Percentiles rank a stretch among this genome's conserved stretches.
Evolutionary conservation across 169 alveolate species (phyloP).

Genomic region (Hammondia hammondi): DNA sequence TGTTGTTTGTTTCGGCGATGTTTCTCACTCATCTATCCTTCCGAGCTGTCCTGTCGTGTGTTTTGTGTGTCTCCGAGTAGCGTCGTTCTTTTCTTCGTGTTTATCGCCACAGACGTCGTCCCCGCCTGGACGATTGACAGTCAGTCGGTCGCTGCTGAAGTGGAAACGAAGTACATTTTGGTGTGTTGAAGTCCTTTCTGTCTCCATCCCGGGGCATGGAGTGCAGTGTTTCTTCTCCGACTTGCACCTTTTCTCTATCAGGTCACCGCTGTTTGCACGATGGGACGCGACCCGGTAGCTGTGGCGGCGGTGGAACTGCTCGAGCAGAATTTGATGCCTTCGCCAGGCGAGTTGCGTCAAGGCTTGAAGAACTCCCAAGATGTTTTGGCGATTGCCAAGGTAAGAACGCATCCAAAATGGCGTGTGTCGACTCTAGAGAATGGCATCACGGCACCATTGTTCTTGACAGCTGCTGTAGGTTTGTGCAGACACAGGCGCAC

Average conservation of each 20-base stretch:
- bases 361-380: constrained; percentile 62
- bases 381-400: constrained; percentile 50
- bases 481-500: too few relatives aligned
- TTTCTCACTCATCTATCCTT: too few relatives aligned
- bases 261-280: constrained; percentile 68
- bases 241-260: not conserved
- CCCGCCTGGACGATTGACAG: too few relatives aligned
- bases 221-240: not conserved
- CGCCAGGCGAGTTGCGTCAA: constrained; percentile 62
- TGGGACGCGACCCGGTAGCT: constrained; percentile 68
- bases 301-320: constrained; percentile 61
- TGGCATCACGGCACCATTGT: too few relatives aligned
- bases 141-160: too few relatives aligned
- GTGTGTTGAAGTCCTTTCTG: not conserved
- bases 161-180: not conserved
- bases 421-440: not conserved
- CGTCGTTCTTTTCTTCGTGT: too few relatives aligned
- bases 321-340: constrained; percentile 58
- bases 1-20: too few relatives aligned
- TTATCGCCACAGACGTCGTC: too few relatives aligned
- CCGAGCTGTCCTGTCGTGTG: too few relatives aligned
- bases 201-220: not conserved
- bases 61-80: too few relatives aligned
- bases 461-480: too few relatives aligned
- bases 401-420: not conserved